Evolutionary conservation across 2,329 filamentous ascomycete species (phyloP), one percentile per base, ranked within the genome.

Genomic region (Ceratocystis variospora): DNA sequence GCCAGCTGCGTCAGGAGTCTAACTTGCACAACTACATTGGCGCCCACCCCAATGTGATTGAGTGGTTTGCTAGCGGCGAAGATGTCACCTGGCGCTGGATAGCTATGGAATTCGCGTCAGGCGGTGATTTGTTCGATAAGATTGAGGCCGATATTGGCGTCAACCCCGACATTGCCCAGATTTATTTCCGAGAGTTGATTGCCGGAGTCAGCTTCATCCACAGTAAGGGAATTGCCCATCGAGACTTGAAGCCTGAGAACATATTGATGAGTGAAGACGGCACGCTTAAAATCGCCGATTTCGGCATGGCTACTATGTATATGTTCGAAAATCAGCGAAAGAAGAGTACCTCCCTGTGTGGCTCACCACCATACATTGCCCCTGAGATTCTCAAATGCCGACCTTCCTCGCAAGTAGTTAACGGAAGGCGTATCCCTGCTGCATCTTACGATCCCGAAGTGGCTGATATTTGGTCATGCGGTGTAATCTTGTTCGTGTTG

Each of bases 121-220:
- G 94, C 53, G 94, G 94, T 10, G 94, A 99, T 74, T 81, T 99
- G 6, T 99, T 99, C 75, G 94, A 99, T 84, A 99, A 99, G 79
- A 97, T 99, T 71, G 95, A 99, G 77, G 92, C 94, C 19, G 94
- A 99, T 75, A 89, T 93, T 57, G 94, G 94, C 61, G 90, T 97
- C n/a, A 84, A 87, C 5, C 86, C 96, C 75, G 90, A 97, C 74
- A 90, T 99, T 73, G 93, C 94, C 44, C 95, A 99, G 74, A 85
- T 96, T 69, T 99, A 97, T 78, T 99, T 99, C 75, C 83, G 87
- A 2, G 94, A 99, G 77, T 83, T 99, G 69, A 83, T 97, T 71
- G 86, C 86, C 73, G 94, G 93, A 7, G 89, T 97, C 69, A 87
- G 87, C 73, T 99, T 92, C 77, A 95, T 97, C 83, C 94, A 99